Evolutionary conservation across 1,284 basidiomycete species (phyloP).

Genomic region (Xanthoconium separans): DNA sequence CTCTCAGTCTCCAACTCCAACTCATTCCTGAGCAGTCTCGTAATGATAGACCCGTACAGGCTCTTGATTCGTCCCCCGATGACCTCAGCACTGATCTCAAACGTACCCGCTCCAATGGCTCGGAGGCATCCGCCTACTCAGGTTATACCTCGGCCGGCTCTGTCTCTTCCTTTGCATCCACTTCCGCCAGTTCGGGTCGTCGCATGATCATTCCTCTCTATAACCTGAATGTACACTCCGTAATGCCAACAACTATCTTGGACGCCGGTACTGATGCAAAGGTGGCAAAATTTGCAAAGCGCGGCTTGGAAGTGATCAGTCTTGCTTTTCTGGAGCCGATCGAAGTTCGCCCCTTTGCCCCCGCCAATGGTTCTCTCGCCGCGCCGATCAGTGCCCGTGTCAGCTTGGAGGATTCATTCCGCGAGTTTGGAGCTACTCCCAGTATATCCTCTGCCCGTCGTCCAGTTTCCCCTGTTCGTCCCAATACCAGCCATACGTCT

Average conservation of each 20-base stretch:
- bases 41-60: slow-evolving; percentile 36
- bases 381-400: slow-evolving; percentile 17
- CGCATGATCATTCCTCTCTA: slow-evolving; percentile 90
- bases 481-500: slow-evolving; percentile 3
- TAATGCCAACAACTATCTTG: slow-evolving; percentile 87
- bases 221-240: slow-evolving; percentile 91
- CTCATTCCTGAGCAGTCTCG: slow-evolving; percentile 72
- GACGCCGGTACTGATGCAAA: slow-evolving; percentile 95
- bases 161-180: slow-evolving; percentile 54
- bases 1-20: slow-evolving; percentile 92
- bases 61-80: slow-evolving; percentile 34
- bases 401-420: slow-evolving; percentile 27
- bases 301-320: slow-evolving; percentile 80
- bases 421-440: slow-evolving; percentile 21
- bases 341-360: slow-evolving; percentile 61
- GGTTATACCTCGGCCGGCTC: slow-evolving; percentile 47
- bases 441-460: slow-evolving; percentile 4
- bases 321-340: slow-evolving; percentile 78
- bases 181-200: slow-evolving; percentile 46
- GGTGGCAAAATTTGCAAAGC: slow-evolving; percentile 87
- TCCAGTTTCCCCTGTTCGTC: slow-evolving; percentile 10
- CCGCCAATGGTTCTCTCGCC: slow-evolving; percentile 9
- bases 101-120: slow-evolving; percentile 43
- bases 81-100: slow-evolving; percentile 25
- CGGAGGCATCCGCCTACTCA: slow-evolving; percentile 32